Percentiles rank a stretch among this genome's conserved stretches.
Evolutionary conservation across 1,139 yeast species (phyloP).

Genomic region (Debaryomyces robertsiae): DNA sequence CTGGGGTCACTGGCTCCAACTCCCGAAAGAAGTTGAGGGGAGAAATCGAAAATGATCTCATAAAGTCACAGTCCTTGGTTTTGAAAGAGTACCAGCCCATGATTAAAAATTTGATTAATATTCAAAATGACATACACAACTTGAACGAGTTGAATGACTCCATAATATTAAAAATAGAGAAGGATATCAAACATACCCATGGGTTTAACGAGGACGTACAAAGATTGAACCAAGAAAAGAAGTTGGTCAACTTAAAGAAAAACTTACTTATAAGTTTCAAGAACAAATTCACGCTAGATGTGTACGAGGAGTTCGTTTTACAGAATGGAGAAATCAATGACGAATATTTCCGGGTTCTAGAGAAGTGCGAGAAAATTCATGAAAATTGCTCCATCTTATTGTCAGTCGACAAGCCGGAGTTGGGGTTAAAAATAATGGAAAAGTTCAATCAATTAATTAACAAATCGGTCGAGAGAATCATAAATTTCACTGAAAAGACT

Average conservation of each 20-base stretch:
- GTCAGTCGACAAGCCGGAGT: constrained; percentile 66
- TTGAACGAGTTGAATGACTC: constrained; percentile 37
- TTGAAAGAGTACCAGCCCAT: constrained; percentile 66
- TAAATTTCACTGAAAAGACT: constrained; percentile 35
- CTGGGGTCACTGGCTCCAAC: constrained; percentile 60
- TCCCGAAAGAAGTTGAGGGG: constrained; percentile 64
- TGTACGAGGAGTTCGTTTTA: constrained; percentile 66
- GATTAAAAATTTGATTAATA: constrained; percentile 46
- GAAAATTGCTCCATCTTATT: constrained; percentile 69
- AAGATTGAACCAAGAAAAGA: constrained; percentile 43
- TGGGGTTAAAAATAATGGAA: constrained; percentile 71
- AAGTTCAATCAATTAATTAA: constrained; percentile 57
- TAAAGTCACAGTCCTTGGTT: constrained; percentile 59
- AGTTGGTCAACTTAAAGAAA: constrained; percentile 52
- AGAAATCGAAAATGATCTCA: constrained; percentile 68
- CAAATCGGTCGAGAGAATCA: constrained; percentile 54
- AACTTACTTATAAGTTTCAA: constrained; percentile 59
- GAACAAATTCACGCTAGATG: constrained; percentile 66
- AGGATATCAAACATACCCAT: constrained; percentile 23
- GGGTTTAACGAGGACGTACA: constrained; percentile 40
- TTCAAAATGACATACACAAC: constrained; percentile 42
- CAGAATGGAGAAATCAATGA: constrained; percentile 45
- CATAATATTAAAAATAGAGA: constrained; percentile 41
- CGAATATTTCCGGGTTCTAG: constrained; percentile 64
- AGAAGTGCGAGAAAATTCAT: constrained; percentile 64